These are phyloP conservation scores for Curvularia spicifera DNA, from an alignment of 2,329 filamentous ascomycete genomes.

Conservation along the genomic window DNA sequence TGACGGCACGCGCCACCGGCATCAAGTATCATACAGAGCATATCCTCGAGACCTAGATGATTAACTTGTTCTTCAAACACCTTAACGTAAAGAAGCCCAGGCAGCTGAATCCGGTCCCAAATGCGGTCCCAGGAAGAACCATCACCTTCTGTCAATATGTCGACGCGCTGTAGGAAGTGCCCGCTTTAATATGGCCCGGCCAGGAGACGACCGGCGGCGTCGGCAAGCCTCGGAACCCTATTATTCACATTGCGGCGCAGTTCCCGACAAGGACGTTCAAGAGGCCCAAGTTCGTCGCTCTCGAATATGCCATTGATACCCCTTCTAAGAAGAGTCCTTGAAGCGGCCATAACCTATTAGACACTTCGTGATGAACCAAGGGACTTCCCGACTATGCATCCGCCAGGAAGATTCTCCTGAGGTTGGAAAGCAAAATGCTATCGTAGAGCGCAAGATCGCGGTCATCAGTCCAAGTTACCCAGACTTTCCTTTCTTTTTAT, in stretches of 20 bases:
- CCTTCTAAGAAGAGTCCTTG: conserved; percentile 1
- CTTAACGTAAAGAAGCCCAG: background rate
- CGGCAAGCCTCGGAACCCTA: conserved; percentile 3
- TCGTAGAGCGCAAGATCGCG: no score
- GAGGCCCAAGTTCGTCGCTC: conserved; percentile 1
- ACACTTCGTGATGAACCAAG: no score
- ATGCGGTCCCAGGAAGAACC: background rate
- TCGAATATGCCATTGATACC: conserved; percentile 5
- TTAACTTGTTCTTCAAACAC: conserved; percentile 1
- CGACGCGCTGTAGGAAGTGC: background rate
- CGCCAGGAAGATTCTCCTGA: no score
- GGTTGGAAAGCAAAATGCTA: no score
- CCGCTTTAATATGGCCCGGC: conserved; percentile 1
- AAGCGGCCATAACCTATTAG: no score
- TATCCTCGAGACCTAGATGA: conserved; percentile 4
- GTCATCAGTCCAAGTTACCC: no score
- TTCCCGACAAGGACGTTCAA: conserved; percentile 3
- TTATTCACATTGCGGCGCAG: conserved; percentile 6
- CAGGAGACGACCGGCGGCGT: conserved; percentile 1
- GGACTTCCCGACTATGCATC: no score
- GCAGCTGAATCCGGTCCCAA: background rate
- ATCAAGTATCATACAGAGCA: conserved; percentile 4
- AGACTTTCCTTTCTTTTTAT: no score
- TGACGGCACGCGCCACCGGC: background rate
- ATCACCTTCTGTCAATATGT: conserved; percentile 4